These are phyloP conservation scores for Capronia americana DNA, from an alignment of 2,329 filamentous ascomycete genomes.

Conservation along the genomic window DNA sequence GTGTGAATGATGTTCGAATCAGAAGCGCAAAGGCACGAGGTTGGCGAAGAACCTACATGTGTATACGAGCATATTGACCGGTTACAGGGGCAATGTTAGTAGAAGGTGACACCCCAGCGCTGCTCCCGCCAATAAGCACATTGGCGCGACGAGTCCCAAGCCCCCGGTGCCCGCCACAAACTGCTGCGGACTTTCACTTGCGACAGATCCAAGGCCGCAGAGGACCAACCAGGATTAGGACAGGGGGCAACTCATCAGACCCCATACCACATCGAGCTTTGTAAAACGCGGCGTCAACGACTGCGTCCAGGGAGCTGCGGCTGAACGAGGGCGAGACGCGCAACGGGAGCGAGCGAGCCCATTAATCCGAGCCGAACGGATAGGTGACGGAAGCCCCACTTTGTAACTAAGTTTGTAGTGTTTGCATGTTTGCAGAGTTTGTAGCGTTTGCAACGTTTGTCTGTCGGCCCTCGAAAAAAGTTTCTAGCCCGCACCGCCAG, in stretches of 20 bases:
- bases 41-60: neutral
- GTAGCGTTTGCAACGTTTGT: slow-evolving; percentile 14
- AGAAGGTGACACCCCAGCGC: neutral
- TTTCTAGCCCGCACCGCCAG: neutral
- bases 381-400: neutral
- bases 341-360: neutral
- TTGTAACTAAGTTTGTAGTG: slow-evolving; percentile 6
- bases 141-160: neutral
- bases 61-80: neutral
- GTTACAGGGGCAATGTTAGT: neutral
- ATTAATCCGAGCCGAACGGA: neutral
- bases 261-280: neutral
- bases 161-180: neutral
- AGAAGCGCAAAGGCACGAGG: neutral
- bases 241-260: too few relatives aligned
- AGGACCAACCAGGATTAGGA: neutral
- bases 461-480: neutral
- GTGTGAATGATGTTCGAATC: slow-evolving; percentile 1
- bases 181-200: neutral
- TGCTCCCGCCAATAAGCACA: neutral
- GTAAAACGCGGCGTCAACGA: neutral
- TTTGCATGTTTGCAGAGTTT: slow-evolving; percentile 17
- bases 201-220: neutral
- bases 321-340: neutral
- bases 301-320: neutral